phyloP scores from a whole-genome alignment of 2,329 filamentous ascomycete genomes.

The Verticillium albo-atrum region DNA sequence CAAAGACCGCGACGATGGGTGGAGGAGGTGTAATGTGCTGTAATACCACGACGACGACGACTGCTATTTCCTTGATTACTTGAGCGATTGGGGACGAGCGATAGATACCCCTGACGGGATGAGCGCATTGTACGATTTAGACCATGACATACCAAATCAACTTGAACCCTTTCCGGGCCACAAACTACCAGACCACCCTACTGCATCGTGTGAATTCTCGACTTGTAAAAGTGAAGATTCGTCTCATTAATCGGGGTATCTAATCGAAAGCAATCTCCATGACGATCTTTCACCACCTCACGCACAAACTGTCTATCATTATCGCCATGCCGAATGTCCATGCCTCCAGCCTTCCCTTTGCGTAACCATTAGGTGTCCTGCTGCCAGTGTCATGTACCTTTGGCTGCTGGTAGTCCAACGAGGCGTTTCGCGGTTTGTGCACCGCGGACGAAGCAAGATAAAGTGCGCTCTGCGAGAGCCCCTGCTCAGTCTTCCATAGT shows the following conservation, averaged over 20 bases:
- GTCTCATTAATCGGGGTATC: not conserved
- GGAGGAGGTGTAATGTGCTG: not conserved
- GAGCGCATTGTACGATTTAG: not conserved
- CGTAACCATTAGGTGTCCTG: no score
- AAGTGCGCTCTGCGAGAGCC: no score
- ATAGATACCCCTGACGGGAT: not conserved
- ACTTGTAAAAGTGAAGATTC: not conserved
- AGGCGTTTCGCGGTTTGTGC: no score
- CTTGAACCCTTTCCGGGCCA: no score
- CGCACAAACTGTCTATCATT: not conserved
- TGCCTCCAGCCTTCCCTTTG: no score
- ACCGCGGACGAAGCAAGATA: no score
- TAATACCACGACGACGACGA: not conserved
- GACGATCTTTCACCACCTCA: not conserved
- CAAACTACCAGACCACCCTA: no score
- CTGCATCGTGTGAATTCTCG: no score
- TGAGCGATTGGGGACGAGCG: not conserved
- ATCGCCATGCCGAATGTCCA: no score
- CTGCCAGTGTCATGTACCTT: no score
- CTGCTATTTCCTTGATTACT: not conserved
- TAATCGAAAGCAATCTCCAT: not conserved
- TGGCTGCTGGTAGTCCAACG: no score
- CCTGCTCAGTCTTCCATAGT: no score
- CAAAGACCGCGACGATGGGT: not conserved
- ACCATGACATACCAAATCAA: not conserved